Percentiles rank a stretch among this genome's conserved stretches.
Conservation (phyloP, 2,329 filamentous ascomycete genomes). For the Ophiostoma australiae region DNA sequence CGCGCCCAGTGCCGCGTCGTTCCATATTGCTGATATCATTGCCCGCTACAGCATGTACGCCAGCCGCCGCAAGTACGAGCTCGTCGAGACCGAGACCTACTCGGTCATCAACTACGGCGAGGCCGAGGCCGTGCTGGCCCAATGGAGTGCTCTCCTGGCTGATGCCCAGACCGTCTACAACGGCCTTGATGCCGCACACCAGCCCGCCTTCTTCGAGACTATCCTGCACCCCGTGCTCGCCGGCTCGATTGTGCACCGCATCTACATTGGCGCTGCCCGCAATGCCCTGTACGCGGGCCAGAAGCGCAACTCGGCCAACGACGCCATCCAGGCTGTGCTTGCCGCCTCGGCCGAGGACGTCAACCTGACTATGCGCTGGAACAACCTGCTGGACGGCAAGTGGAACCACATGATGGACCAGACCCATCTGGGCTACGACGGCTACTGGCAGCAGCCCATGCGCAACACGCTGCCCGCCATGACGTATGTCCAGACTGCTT, state of each 20-base stretch:
- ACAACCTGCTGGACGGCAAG: constrained; percentile 55
- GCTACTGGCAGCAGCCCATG: constrained; percentile 67
- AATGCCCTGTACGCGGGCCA: constrained; percentile 52
- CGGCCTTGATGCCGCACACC: constrained; percentile 44
- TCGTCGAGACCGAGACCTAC: constrained; percentile 54
- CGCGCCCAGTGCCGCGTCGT: constrained; percentile 36
- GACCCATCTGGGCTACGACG: constrained; percentile 51
- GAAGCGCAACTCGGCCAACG: constrained; percentile 52
- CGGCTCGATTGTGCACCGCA: constrained; percentile 52
- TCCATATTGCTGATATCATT: constrained; percentile 48
- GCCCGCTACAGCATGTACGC: constrained; percentile 53
- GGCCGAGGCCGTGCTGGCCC: constrained; percentile 51
- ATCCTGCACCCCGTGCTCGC: constrained; percentile 57
- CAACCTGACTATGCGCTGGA: constrained; percentile 52
- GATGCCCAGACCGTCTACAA: constrained; percentile 55
- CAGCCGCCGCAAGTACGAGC: constrained; percentile 57
- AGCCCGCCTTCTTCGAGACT: constrained; percentile 59
- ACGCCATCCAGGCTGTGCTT: constrained; percentile 48
- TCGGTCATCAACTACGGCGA: constrained; percentile 61
- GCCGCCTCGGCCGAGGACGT: constrained; percentile 53
- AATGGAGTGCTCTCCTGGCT: constrained; percentile 50
- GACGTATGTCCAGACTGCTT: constrained; percentile 53
- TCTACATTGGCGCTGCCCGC: constrained; percentile 46
- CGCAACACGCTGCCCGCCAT: constrained; percentile 59
- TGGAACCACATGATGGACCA: constrained; percentile 60